A percentile compares a stretch with the other conserved stretches of the same genome.
Conservation (phyloP, 345 rosid species). For the Gossypium sturtianum region DNA sequence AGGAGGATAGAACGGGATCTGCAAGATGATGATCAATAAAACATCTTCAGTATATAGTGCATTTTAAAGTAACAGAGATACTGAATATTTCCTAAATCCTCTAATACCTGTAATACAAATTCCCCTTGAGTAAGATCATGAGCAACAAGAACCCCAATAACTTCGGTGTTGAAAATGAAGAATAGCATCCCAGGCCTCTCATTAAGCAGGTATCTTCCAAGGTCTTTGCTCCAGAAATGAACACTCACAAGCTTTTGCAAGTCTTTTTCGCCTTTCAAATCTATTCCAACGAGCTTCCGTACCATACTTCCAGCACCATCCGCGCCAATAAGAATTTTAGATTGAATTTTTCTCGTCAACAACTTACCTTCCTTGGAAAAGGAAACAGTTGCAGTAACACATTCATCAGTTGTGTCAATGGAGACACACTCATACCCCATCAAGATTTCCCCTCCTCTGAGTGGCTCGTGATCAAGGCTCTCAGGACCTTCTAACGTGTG, state of each 20-base stretch:
- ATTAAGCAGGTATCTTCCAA: constrained; percentile 56
- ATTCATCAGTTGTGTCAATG: constrained; percentile 39
- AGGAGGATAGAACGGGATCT: constrained; percentile 94
- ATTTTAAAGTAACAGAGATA: background rate
- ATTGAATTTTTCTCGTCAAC: constrained; percentile 44
- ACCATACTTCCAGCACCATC: constrained; percentile 91
- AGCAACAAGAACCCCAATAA: constrained; percentile 89
- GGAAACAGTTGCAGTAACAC: constrained; percentile 54
- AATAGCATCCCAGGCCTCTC: constrained; percentile 88
- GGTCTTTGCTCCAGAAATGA: constrained; percentile 79
- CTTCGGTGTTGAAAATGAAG: constrained; percentile 83
- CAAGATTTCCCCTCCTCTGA: constrained; percentile 43
- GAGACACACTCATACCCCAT: constrained; percentile 84
- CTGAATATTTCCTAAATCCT: constrained; percentile 1
- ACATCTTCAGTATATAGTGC: background rate
- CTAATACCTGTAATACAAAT: constrained; percentile 76
- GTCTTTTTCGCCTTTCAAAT: constrained; percentile 69
- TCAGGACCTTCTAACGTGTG: constrained; percentile 24
- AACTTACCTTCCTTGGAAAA: constrained; percentile 41
- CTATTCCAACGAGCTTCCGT: constrained; percentile 56
- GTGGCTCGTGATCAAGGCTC: constrained; percentile 23
- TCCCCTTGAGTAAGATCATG: constrained; percentile 91
- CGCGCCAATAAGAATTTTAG: constrained; percentile 65
- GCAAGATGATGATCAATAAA: constrained; percentile 20
- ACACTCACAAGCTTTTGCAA: constrained; percentile 87